phyloP scores from a whole-genome alignment of 345 rosid genomes.

The Ceriops zippeliana region DNA sequence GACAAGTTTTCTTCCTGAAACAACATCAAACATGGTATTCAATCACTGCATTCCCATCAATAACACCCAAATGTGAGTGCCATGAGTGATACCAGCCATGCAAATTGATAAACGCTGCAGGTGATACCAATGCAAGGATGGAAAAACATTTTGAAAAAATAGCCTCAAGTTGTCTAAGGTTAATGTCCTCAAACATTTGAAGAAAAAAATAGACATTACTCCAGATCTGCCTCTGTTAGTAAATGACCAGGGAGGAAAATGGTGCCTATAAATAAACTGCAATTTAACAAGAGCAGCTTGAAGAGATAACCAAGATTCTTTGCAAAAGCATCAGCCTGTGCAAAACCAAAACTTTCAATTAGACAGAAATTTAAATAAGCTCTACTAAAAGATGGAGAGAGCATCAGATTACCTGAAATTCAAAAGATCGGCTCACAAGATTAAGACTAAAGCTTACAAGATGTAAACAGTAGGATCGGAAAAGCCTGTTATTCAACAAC shows the following conservation, averaged over 20 bases:
- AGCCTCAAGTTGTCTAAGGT: too few relatives aligned
- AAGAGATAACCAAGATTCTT: slow-evolving; percentile 85
- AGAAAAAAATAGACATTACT: not conserved
- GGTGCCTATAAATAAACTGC: slow-evolving; percentile 50
- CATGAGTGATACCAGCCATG: too few relatives aligned
- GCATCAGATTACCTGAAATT: slow-evolving; percentile 70
- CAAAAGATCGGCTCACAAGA: slow-evolving; percentile 93
- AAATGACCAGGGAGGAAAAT: not conserved
- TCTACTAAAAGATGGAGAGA: not conserved
- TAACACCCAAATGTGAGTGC: too few relatives aligned
- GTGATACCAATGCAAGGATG: too few relatives aligned
- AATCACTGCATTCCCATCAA: too few relatives aligned
- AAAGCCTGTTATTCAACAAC: not conserved
- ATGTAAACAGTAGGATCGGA: slow-evolving; percentile 35
- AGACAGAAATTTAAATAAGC: not conserved
- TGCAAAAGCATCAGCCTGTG: slow-evolving; percentile 96
- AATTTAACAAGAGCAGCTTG: slow-evolving; percentile 92
- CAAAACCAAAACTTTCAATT: slow-evolving; percentile 1
- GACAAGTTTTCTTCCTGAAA: slow-evolving; percentile 95
- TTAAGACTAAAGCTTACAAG: slow-evolving; percentile 83
- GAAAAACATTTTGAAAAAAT: too few relatives aligned
- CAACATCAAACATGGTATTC: not conserved
- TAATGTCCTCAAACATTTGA: not conserved
- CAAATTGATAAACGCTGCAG: too few relatives aligned
- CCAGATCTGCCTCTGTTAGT: not conserved